Conservation (phyloP, 768 basidiomycete genomes). For the Erythrobasidium yunnanense region DNA sequence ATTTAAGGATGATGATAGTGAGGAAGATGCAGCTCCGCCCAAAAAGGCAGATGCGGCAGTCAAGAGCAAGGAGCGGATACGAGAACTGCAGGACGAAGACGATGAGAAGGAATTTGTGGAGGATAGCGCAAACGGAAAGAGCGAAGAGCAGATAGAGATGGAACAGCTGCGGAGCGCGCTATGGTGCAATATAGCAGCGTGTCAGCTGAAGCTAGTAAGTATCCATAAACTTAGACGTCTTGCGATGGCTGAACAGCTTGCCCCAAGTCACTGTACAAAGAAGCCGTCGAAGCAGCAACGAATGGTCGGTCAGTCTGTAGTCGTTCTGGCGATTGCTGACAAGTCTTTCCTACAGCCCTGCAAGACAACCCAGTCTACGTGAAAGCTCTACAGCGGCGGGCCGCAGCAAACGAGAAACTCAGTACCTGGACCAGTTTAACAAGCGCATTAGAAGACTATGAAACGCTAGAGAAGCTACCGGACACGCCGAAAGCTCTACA, state of each 20-base stretch:
- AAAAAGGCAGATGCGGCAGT: background rate
- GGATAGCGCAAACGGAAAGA: background rate
- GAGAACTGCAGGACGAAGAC: constrained; percentile 14
- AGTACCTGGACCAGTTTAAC: constrained; percentile 72
- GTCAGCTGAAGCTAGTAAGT: constrained; percentile 33
- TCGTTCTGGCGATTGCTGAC: background rate
- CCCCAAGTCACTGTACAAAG: constrained; percentile 44
- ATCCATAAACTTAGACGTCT: background rate
- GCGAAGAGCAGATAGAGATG: constrained; percentile 26
- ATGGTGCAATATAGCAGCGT: constrained; percentile 33
- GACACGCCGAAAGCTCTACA: constrained; percentile 51
- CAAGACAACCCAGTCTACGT: constrained; percentile 70
- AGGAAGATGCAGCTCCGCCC: background rate
- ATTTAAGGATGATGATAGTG: constrained; percentile 8
- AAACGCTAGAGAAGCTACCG: constrained; percentile 55
- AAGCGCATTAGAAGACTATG: constrained; percentile 79
- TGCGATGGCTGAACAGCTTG: background rate
- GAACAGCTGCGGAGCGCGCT: constrained; percentile 29
- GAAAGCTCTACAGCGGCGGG: constrained; percentile 83
- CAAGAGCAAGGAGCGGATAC: background rate
- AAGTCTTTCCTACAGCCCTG: constrained; percentile 52
- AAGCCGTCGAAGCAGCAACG: constrained; percentile 68
- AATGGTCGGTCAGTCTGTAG: constrained; percentile 48
- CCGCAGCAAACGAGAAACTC: constrained; percentile 67
- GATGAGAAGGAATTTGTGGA: constrained; percentile 22